These are phyloP conservation scores for Penicillium lividum DNA, from an alignment of 495 filamentous ascomycete genomes.

Conservation along the genomic window DNA sequence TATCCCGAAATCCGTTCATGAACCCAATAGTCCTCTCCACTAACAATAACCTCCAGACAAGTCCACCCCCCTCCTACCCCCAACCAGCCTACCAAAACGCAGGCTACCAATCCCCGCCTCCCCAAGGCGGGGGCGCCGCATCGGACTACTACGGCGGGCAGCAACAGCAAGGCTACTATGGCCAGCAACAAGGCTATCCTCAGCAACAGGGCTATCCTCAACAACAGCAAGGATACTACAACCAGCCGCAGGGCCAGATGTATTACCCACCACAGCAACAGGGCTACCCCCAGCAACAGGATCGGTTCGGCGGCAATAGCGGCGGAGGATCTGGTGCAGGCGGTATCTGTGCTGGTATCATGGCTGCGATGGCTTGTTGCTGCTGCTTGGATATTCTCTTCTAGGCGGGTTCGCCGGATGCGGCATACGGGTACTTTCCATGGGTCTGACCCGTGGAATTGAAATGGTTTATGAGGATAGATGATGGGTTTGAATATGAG, in stretches of 20 bases:
- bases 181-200: constrained; percentile 13
- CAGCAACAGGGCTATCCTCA: constrained; percentile 18
- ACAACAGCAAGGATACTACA: constrained; percentile 28
- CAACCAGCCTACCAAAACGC: constrained; percentile 28
- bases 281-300: constrained; percentile 44
- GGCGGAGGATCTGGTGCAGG: constrained; percentile 31
- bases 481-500: not conserved
- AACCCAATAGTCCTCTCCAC: not conserved
- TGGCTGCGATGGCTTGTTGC: constrained; percentile 53
- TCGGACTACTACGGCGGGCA: constrained; percentile 17
- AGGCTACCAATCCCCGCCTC: constrained; percentile 20
- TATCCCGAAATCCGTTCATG: not conserved
- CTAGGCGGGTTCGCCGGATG: constrained; percentile 22
- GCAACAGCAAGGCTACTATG: constrained; percentile 30
- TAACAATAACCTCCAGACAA: constrained; percentile 28
- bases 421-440: not conserved
- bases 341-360: constrained; percentile 49
- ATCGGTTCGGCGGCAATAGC: constrained; percentile 37
- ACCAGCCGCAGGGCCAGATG: constrained; percentile 39
- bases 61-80: constrained; percentile 44
- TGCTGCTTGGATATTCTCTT: constrained; percentile 58
- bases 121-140: constrained; percentile 10
- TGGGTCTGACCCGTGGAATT: not conserved
- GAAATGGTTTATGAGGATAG: not conserved
- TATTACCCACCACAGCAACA: constrained; percentile 46